Percentiles rank a stretch among this genome's conserved stretches.
These are phyloP conservation scores for Allomyces macrogynus DNA, from an alignment of 192 early-diverging fungal species.

Conservation along the genomic window DNA sequence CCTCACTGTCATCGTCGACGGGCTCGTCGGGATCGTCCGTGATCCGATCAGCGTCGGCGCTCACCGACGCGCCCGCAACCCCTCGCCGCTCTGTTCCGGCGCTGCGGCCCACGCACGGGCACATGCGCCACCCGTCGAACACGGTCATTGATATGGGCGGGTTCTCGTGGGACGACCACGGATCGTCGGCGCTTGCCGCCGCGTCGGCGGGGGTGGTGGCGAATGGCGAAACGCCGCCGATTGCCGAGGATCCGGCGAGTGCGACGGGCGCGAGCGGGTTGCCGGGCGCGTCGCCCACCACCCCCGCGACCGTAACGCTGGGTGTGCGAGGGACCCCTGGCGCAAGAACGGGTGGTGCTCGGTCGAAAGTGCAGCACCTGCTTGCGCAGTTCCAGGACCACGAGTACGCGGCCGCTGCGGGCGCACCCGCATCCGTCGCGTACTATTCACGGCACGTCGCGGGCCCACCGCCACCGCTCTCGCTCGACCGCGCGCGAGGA, in stretches of 20 bases:
- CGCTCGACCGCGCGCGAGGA: not conserved
- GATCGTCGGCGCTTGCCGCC: not conserved
- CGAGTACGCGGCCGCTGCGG: not conserved
- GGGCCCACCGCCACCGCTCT: not conserved
- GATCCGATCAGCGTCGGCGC: no score
- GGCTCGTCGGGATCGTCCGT: no score
- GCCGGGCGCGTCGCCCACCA: not conserved
- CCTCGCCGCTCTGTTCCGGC: no score
- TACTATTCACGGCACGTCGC: not conserved
- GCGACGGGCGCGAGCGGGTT: not conserved
- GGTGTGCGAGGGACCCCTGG: not conserved
- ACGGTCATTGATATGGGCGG: not conserved
- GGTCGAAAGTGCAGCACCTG: not conserved
- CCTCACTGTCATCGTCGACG: no score
- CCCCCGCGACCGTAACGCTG: not conserved
- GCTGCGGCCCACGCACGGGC: not conserved
- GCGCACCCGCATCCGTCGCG: not conserved
- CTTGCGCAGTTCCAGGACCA: not conserved
- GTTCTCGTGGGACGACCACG: not conserved
- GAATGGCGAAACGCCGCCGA: not conserved
- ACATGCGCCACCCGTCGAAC: not conserved
- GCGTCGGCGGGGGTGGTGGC: not conserved
- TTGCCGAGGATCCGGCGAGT: no score
- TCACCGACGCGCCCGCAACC: no score
- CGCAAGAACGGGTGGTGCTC: not conserved